Evolutionary conservation across 192 early-diverging fungal species (phyloP).

Genomic region (Jimgerdemannia lactiflua): DNA sequence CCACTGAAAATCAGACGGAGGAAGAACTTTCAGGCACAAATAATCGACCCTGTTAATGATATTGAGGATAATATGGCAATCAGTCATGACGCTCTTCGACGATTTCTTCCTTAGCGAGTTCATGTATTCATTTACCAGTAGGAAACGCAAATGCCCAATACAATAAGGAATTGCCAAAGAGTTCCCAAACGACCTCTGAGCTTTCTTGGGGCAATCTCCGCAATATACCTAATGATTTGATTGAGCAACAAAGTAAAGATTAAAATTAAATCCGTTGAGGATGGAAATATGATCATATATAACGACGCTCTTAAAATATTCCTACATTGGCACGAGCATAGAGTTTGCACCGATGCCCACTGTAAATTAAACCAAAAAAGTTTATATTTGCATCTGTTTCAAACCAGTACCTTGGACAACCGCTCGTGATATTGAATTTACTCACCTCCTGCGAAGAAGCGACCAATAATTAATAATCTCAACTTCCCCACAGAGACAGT

Average conservation of each 20-base stretch:
- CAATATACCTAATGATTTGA: background rate
- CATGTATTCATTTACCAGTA: slow-evolving; percentile 64
- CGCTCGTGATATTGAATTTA: background rate
- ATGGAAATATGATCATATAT: too few species aligned
- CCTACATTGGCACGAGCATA: background rate
- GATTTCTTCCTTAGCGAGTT: background rate
- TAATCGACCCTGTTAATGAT: slow-evolving; percentile 21
- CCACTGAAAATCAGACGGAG: slow-evolving; percentile 16
- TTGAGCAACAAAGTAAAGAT: too few species aligned
- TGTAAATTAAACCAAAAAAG: background rate
- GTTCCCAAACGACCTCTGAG: background rate
- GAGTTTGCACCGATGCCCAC: background rate
- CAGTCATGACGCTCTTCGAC: background rate
- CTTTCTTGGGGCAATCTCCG: background rate
- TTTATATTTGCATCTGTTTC: background rate
- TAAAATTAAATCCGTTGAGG: too few species aligned
- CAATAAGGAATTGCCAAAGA: slow-evolving; percentile 16
- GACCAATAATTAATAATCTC: slow-evolving; percentile 57
- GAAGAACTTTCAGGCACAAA: slow-evolving; percentile 9
- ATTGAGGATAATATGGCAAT: background rate
- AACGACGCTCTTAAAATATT: too few species aligned
- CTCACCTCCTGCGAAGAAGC: slow-evolving; percentile 64
- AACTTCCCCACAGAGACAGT: slow-evolving; percentile 35
- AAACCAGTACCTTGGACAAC: background rate
- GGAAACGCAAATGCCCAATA: slow-evolving; percentile 45